Evolutionary conservation across 148 eudicot genomes (phyloP), one percentile per base, ranked within the genome.

Genomic region (Drosera capensis): DNA sequence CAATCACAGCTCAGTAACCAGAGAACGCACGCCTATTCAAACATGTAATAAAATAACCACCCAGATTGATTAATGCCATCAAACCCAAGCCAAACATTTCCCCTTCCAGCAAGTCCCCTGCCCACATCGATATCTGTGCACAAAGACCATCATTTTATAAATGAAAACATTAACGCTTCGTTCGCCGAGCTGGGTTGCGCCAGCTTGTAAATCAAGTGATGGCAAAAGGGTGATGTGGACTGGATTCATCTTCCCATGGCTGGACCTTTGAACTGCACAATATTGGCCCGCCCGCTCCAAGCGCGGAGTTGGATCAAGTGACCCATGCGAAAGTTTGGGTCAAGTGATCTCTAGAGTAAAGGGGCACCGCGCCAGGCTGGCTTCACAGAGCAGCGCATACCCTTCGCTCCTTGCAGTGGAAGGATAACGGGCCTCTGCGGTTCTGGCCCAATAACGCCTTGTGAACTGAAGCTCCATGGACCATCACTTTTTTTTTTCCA

Each of bases 351-450:
- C 9, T 54, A 47, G 54, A 61, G 59, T 2, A 54, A 59, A 54
- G 59, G 66, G 44, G n/a, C 58, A 60, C 15, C 1, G 65, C 53
- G 65, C 40, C 16, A 60, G 65, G 65, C 65, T 60, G 65, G 65
- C 1, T 23, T 61, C 59, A 61, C 66, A 61, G 59, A 59, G 64
- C 57, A 59, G 44, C 57, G 64, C 14, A 0, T 8, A 51, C 64
- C 23, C 52, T 45, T 52, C 54, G 43, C 48, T 46, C 66, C 9
- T 34, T 9, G 48, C 59, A 51, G 66, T 61, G 59, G 66, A 61
- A 54, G 66, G 59, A 61, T 40, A 16, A 54, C 59, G 41, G 35
- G 54, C 54, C 37, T 12, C 43, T 48, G 59, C 49, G 3, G 20
- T 16, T 25, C 1, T n/a, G 59, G 54, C n/a, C 38, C 59, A 38